Evolutionary conservation across 2,329 filamentous ascomycete genomes (phyloP), one percentile per base, ranked within the genome.

Genomic region (Saccharata proteae): DNA sequence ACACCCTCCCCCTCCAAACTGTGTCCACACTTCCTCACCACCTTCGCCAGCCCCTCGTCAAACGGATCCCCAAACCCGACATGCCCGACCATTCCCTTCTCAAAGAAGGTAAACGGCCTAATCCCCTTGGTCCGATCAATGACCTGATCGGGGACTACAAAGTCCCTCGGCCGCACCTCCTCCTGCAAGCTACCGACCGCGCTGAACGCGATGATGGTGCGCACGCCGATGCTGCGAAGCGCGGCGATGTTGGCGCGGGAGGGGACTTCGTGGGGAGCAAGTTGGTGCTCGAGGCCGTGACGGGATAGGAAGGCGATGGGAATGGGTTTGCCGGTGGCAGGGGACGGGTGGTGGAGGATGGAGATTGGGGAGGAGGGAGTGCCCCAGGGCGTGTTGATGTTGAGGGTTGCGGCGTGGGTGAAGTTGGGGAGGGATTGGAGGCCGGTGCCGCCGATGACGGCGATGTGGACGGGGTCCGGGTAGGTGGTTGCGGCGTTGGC

Each of bases 71-170:
- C 90, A 54, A 98, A 96, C 26, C 85, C 82, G 26, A 96, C 81
- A 56, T 98, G 90, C 21, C 82, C 84, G 11, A 98, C 90, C 43
- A 93, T 74, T 17, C 90, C 90, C 43, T 74, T 74, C 59, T 88
- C 82, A 54, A 96, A 98, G 65, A 93, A 98, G 16, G 90, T 96
- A 57, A 88, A 94, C 2, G 88, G 85, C 6, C 90, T 71, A 40
- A 93, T 69, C 32, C 88, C 90, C 71, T 94, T 96, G 43, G 88
- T 96, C 40, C 88, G 82, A 64, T 98, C 90, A 54, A 96, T 94
- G 55, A 93, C 73, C 65, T 98, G 90, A 60, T 94, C 85, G 0
- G 88, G 90, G 9, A 98, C 71, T 30, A 96, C 82, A 57, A 98
- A 98, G 65, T 98, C 90, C 61, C 90, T 80, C 25, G 90, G 90